Evolutionary conservation across 2,329 filamentous ascomycete species (phyloP).

Genomic region (Parascedosporium putredinis): DNA sequence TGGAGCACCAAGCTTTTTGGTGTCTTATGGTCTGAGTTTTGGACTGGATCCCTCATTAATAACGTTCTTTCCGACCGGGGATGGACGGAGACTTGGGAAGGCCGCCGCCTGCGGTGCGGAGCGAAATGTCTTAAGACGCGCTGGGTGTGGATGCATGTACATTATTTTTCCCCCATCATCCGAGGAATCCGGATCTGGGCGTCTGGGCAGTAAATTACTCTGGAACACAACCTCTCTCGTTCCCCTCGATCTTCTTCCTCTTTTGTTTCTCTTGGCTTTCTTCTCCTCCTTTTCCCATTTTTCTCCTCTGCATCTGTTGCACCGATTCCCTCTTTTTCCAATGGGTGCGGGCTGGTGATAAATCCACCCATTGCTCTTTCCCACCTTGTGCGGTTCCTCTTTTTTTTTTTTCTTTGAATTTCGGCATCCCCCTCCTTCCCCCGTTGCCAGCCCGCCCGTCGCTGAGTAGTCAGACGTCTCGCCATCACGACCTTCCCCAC

Average conservation of each 20-base stretch:
- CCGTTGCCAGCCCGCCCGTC: background rate
- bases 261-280: background rate
- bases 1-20: background rate
- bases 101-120: no score
- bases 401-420: slow-evolving; percentile 10
- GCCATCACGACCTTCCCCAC: slow-evolving; percentile 17
- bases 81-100: background rate
- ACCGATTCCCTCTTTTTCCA: background rate
- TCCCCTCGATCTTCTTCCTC: background rate
- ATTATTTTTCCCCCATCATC: background rate
- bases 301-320: background rate
- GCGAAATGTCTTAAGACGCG: background rate
- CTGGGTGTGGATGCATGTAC: no score
- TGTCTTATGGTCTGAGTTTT: background rate
- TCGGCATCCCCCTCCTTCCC: slow-evolving; percentile 6
- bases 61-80: no score
- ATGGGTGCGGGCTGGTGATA: background rate
- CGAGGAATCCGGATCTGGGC: background rate
- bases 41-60: background rate
- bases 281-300: background rate
- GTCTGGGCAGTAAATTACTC: background rate
- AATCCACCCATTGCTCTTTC: background rate
- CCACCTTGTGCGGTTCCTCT: slow-evolving; percentile 10
- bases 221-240: background rate
- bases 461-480: background rate